phyloP scores from a whole-genome alignment of 208 protist genomes.

The Entamoeba invadens region DNA sequence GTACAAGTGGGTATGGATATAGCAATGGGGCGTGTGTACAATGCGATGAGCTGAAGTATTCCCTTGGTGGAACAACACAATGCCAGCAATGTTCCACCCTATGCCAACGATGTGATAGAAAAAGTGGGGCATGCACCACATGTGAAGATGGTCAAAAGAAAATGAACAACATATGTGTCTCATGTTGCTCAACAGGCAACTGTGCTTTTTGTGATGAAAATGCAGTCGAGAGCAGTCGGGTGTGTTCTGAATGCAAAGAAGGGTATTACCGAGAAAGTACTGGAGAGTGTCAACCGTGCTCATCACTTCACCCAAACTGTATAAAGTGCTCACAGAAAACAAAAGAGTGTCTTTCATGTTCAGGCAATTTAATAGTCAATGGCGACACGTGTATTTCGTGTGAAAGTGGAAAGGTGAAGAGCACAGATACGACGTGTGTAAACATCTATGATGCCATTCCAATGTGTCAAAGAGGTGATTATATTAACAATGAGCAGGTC shows the following conservation, averaged over 20 bases:
- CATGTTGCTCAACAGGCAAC: background rate
- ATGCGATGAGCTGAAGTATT: background rate
- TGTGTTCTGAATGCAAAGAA: background rate
- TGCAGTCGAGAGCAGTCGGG: background rate
- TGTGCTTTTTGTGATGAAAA: background rate
- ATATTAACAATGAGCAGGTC: too few relatives aligned
- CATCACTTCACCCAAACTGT: background rate
- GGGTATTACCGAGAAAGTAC: background rate
- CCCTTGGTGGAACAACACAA: background rate
- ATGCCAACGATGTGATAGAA: background rate
- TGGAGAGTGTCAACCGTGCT: background rate
- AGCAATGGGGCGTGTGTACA: background rate
- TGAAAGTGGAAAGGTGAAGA: background rate
- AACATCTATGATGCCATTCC: too few relatives aligned
- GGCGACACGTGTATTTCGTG: background rate
- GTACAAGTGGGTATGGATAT: background rate
- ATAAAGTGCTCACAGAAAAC: background rate
- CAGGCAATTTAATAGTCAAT: background rate
- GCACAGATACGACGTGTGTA: background rate
- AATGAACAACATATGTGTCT: background rate
- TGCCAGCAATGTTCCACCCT: background rate
- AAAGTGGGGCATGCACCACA: background rate
- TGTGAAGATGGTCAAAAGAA: background rate
- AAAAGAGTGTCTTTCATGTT: background rate
- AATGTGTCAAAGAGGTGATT: too few relatives aligned